A percentile compares a stretch with the other conserved stretches of the same genome.
These are phyloP conservation scores for Colletotrichum sp. DNA, from an alignment of 2,329 filamentous ascomycete species.

Conservation along the genomic window DNA sequence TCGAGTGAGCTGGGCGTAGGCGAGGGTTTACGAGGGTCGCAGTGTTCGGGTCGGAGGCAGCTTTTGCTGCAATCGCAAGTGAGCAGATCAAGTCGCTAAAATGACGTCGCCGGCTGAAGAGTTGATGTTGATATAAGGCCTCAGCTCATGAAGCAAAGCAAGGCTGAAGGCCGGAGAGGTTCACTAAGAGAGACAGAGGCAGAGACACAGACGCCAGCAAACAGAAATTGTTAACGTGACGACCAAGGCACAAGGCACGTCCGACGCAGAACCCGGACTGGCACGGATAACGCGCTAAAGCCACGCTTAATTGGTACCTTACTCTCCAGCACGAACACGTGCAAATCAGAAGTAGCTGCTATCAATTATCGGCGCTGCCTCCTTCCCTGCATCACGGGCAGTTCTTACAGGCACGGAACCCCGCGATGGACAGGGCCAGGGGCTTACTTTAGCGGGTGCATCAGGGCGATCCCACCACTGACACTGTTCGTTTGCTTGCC, in stretches of 20 bases:
- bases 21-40: background rate
- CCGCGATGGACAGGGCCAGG: constrained; percentile 21
- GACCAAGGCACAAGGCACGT: background rate
- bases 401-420: constrained; percentile 15
- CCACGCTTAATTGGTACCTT: constrained; percentile 17
- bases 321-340: background rate
- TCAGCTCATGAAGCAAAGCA: background rate
- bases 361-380: background rate
- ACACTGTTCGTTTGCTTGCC: background rate
- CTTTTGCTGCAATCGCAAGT: background rate
- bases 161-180: background rate
- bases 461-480: constrained; percentile 15
- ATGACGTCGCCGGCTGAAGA: background rate
- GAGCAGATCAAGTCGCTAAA: background rate
- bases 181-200: background rate
- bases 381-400: constrained; percentile 1
- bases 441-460: constrained; percentile 18
- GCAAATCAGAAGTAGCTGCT: background rate
- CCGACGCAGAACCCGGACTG: background rate
- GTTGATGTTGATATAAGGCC: background rate
- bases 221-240: constrained; percentile 17
- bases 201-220: background rate
- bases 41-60: background rate
- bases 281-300: constrained; percentile 9
- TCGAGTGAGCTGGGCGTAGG: background rate